Evolutionary conservation across 805 yeast genomes (phyloP).

Genomic region (Kuraishia ogatae): DNA sequence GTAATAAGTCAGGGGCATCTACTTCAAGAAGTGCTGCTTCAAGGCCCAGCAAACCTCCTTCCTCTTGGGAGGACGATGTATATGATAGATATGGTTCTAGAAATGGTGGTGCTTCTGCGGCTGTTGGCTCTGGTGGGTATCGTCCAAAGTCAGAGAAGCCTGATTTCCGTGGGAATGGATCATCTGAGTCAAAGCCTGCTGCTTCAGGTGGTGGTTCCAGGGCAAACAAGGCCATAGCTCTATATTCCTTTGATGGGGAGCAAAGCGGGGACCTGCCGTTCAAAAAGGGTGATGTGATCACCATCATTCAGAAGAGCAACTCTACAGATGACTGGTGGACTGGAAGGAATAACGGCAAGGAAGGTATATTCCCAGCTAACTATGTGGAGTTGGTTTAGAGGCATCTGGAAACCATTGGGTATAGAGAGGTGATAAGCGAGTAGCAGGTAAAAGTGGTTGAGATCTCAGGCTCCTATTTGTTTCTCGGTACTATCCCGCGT

Average conservation of each 20-base stretch:
- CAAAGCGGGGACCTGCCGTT: slow-evolving; percentile 90
- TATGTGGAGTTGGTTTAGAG: slow-evolving; percentile 76
- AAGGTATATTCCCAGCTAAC: slow-evolving; percentile 96
- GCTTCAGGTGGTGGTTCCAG: slow-evolving; percentile 19
- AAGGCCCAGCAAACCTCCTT: slow-evolving; percentile 6
- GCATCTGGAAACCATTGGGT: too few species aligned
- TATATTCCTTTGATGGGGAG: slow-evolving; percentile 84
- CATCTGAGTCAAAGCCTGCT: slow-evolving; percentile 17
- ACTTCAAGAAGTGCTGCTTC: slow-evolving; percentile 3
- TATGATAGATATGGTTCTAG: slow-evolving; percentile 45
- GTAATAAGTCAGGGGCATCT: slow-evolving; percentile 3
- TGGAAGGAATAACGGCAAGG: slow-evolving; percentile 72
- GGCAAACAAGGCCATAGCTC: slow-evolving; percentile 80
- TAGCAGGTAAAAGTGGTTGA: neutral
- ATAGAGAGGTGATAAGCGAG: neutral
- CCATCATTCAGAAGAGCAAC: slow-evolving; percentile 76
- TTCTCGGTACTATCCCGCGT: too few species aligned
- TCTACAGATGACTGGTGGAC: slow-evolving; percentile 99
- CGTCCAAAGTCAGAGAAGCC: slow-evolving; percentile 25
- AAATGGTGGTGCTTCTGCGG: slow-evolving; percentile 13
- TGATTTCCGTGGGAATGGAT: slow-evolving; percentile 21
- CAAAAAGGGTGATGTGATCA: slow-evolving; percentile 89
- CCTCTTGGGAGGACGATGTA: slow-evolving; percentile 86
- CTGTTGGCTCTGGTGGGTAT: slow-evolving; percentile 18
- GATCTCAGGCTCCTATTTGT: too few species aligned